These are phyloP conservation scores for Mycena vitilis DNA, from an alignment of 768 basidiomycete genomes.

Conservation along the genomic window DNA sequence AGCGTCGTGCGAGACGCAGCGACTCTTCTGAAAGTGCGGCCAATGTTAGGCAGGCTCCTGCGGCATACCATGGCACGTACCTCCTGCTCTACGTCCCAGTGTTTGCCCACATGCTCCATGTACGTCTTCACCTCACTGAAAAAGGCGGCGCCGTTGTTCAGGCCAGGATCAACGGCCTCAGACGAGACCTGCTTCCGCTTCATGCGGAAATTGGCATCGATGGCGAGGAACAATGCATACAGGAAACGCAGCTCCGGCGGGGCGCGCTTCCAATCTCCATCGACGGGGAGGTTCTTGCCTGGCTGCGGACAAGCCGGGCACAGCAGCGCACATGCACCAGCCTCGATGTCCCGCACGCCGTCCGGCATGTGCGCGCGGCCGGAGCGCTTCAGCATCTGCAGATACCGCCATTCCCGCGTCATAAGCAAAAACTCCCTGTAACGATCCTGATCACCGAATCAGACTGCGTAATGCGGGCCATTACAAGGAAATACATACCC, in stretches of 20 bases:
- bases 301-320: slow-evolving; percentile 45
- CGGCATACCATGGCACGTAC: slow-evolving; percentile 5
- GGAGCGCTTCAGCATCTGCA: slow-evolving; percentile 29
- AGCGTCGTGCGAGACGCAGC: slow-evolving; percentile 21
- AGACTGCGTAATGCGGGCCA: neutral
- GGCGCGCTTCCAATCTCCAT: slow-evolving; percentile 36
- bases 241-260: slow-evolving; percentile 34
- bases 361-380: slow-evolving; percentile 28
- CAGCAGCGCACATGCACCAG: slow-evolving; percentile 20
- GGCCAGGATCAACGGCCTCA: slow-evolving; percentile 41
- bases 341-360: neutral
- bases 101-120: slow-evolving; percentile 29
- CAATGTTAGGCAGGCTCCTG: too few relatives aligned
- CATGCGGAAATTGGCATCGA: slow-evolving; percentile 29
- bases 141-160: slow-evolving; percentile 44
- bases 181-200: slow-evolving; percentile 44
- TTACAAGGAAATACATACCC: slow-evolving; percentile 26
- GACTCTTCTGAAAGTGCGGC: slow-evolving; percentile 33
- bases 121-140: slow-evolving; percentile 43
- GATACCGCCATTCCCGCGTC: slow-evolving; percentile 28
- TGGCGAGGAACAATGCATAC: slow-evolving; percentile 41
- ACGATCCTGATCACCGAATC: slow-evolving; percentile 20
- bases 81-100: slow-evolving; percentile 12
- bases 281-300: slow-evolving; percentile 38
- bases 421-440: slow-evolving; percentile 31